These are phyloP conservation scores for Fusarium equiseti DNA, from an alignment of 2,329 filamentous ascomycete genomes.

Conservation along the genomic window DNA sequence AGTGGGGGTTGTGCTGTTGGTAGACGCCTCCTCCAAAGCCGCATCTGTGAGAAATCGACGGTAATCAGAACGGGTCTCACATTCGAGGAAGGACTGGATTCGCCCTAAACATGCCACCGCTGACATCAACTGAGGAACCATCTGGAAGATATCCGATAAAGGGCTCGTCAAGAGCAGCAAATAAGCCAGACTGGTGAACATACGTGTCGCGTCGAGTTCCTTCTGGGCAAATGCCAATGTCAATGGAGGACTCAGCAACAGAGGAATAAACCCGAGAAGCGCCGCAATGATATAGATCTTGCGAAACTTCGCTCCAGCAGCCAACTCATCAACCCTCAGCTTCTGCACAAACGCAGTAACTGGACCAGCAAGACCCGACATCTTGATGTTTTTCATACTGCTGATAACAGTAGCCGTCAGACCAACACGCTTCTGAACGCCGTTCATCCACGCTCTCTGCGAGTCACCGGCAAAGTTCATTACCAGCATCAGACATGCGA, in stretches of 20 bases:
- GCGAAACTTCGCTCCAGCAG: constrained; percentile 45
- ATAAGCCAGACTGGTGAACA: constrained; percentile 48
- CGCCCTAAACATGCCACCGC: constrained; percentile 8
- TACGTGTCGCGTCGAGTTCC: constrained; percentile 44
- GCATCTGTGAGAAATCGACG: constrained; percentile 1
- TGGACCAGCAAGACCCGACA: constrained; percentile 46
- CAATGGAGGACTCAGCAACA: constrained; percentile 51
- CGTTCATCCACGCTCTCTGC: constrained; percentile 54
- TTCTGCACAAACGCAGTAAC: constrained; percentile 48
- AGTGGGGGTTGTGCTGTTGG: background rate
- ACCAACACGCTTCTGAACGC: constrained; percentile 52
- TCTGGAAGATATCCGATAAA: constrained; percentile 9
- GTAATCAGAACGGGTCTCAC: constrained; percentile 5
- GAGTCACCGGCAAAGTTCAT: constrained; percentile 31
- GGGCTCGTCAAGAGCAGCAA: constrained; percentile 6
- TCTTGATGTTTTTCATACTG: constrained; percentile 51
- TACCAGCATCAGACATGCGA: constrained; percentile 24
- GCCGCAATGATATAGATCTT: constrained; percentile 40
- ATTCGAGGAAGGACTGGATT: constrained; percentile 5
- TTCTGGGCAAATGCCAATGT: constrained; percentile 49
- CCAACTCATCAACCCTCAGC: constrained; percentile 48
- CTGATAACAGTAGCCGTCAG: constrained; percentile 48
- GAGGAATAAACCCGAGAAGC: constrained; percentile 51
- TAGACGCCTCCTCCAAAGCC: background rate
- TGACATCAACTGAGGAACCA: constrained; percentile 7